A percentile compares a stretch with the other conserved stretches of the same genome.
These are phyloP conservation scores for Candida nitratophila DNA, from an alignment of 805 yeast species.

Conservation along the genomic window DNA sequence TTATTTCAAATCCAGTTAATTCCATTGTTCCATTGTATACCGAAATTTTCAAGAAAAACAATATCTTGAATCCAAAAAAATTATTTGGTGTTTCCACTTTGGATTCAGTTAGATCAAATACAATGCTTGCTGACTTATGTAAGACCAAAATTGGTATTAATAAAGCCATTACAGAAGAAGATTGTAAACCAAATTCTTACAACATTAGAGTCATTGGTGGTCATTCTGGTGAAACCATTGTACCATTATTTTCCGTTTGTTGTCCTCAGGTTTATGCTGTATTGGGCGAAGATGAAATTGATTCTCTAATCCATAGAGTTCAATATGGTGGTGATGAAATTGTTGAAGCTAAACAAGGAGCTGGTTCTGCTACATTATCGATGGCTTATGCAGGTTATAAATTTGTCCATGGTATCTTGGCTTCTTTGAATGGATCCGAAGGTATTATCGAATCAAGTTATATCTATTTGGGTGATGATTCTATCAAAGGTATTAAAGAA, in stretches of 20 bases:
- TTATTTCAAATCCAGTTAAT: conserved; percentile 92
- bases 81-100: conserved; percentile 86
- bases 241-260: conserved; percentile 62
- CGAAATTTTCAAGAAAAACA: conserved; percentile 63
- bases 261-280: conserved; percentile 20
- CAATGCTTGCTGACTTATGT: conserved; percentile 51
- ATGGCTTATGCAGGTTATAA: conserved; percentile 91
- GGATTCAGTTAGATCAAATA: conserved; percentile 83
- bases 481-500: conserved; percentile 45
- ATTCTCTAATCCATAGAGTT: conserved; percentile 71
- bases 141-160: conserved; percentile 27
- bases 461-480: conserved; percentile 40
- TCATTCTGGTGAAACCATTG: conserved; percentile 92
- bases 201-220: conserved; percentile 84
- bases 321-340: conserved; percentile 97
- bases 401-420: conserved; percentile 55
- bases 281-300: conserved; percentile 32
- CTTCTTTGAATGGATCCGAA: conserved; percentile 57
- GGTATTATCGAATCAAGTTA: conserved; percentile 64
- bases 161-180: conserved; percentile 1
- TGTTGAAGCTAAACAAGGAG: conserved; percentile 88
- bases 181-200: conserved; percentile 39
- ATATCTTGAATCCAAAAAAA: conserved; percentile 62
- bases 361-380: conserved; percentile 88
- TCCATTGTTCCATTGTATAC: conserved; percentile 88